Evolutionary conservation across 2,329 filamentous ascomycete genomes (phyloP).

Genomic region (Fusarium cyanostomum): DNA sequence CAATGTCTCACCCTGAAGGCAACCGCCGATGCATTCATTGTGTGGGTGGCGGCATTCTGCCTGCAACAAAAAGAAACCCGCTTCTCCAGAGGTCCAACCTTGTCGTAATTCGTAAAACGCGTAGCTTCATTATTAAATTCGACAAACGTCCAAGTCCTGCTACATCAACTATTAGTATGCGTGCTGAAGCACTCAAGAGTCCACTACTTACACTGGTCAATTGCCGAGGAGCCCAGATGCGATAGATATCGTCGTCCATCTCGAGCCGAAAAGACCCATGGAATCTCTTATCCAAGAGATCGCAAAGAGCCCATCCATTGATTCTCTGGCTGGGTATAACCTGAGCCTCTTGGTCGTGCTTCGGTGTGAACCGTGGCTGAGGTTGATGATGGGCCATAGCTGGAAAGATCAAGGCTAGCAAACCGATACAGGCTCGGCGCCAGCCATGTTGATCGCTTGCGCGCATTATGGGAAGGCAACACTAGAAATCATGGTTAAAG

Average conservation of each 20-base stretch:
- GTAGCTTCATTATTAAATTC: neutral
- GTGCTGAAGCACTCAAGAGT: neutral
- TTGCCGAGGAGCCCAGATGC: neutral
- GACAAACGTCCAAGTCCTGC: neutral
- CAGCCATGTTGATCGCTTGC: neutral
- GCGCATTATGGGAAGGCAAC: neutral
- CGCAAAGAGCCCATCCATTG: neutral
- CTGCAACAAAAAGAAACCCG: too few species aligned
- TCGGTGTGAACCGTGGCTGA: neutral
- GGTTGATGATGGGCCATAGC: neutral
- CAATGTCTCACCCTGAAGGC: neutral
- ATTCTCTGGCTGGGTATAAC: neutral
- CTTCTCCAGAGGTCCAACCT: too few species aligned
- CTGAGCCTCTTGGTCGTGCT: neutral
- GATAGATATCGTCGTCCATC: neutral
- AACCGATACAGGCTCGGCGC: neutral
- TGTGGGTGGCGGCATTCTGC: too few species aligned
- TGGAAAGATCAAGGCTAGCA: neutral
- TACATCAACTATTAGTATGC: neutral
- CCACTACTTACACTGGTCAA: neutral
- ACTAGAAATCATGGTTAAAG: neutral
- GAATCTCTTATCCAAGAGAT: neutral
- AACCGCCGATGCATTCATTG: neutral
- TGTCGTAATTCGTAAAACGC: neutral
- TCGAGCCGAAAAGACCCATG: neutral